Conservation (phyloP, 495 filamentous ascomycete genomes). For the Trichoderma gamsii region DNA sequence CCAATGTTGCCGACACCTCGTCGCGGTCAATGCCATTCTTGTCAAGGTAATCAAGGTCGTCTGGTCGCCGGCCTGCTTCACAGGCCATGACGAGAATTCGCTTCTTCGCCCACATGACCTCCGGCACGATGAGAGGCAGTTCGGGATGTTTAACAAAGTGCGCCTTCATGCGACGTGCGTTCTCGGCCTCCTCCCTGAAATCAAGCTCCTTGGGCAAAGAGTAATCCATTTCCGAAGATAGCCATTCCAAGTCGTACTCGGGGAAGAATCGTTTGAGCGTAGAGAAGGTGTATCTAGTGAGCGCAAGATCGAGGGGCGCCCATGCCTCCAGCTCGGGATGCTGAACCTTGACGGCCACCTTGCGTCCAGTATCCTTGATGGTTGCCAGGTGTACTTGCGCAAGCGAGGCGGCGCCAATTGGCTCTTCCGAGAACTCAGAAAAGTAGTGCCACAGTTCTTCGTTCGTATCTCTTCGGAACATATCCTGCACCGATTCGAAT, state of each 20-base stretch:
- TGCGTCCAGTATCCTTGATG: slow-evolving; percentile 73
- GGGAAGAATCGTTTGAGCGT: slow-evolving; percentile 91
- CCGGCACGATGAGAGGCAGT: slow-evolving; percentile 77
- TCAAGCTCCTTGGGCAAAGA: slow-evolving; percentile 89
- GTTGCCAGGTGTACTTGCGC: slow-evolving; percentile 94
- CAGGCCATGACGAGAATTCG: slow-evolving; percentile 96
- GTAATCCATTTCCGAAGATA: slow-evolving; percentile 84
- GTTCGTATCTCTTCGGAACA: slow-evolving; percentile 83
- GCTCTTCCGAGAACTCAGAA: slow-evolving; percentile 66
- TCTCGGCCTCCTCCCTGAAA: slow-evolving; percentile 79
- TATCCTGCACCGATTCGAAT: slow-evolving; percentile 75
- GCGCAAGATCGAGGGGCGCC: slow-evolving; percentile 78
- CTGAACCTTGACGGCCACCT: slow-evolving; percentile 97
- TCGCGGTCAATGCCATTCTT: slow-evolving; percentile 82
- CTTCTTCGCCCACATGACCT: slow-evolving; percentile 82
- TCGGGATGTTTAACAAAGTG: slow-evolving; percentile 67
- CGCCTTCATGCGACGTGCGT: slow-evolving; percentile 69
- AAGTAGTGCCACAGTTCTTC: slow-evolving; percentile 75
- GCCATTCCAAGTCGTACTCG: slow-evolving; percentile 94
- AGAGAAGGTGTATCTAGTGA: slow-evolving; percentile 84
- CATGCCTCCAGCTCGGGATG: slow-evolving; percentile 89
- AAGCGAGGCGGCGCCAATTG: slow-evolving; percentile 88
- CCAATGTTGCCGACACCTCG: slow-evolving; percentile 89
- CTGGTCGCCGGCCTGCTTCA: slow-evolving; percentile 76
- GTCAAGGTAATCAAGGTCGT: slow-evolving; percentile 85